Conservation (phyloP, 208 protist genomes). For the Crithidia bombi region DNA sequence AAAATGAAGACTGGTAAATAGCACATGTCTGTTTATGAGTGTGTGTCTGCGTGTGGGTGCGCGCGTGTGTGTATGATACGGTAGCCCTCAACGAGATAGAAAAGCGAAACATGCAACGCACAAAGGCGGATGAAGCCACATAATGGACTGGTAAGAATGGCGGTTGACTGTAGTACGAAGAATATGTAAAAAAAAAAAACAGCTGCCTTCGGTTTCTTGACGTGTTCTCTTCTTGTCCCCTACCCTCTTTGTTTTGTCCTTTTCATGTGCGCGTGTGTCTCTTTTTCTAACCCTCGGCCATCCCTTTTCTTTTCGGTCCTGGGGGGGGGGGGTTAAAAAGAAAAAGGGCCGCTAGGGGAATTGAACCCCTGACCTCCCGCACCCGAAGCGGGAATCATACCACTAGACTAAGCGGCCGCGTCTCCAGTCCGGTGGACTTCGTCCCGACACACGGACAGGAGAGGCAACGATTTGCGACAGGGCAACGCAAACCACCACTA, state of each 20-base stretch:
- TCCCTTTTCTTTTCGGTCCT: constrained; percentile 1
- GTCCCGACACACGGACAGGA: background rate
- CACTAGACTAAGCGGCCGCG: constrained; percentile 85
- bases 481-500: background rate
- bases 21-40: constrained; percentile 6
- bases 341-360: constrained; percentile 80
- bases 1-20: constrained; percentile 1
- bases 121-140: too few species aligned
- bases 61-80: too few species aligned
- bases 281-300: too few species aligned
- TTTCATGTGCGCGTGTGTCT: too few species aligned
- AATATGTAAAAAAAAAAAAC: constrained; percentile 7
- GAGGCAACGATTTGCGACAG: too few species aligned
- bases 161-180: too few species aligned
- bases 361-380: constrained; percentile 90
- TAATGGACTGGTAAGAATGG: too few species aligned
- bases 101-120: background rate
- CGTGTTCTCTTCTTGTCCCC: too few species aligned
- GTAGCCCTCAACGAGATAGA: too few species aligned
- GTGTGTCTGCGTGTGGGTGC: background rate
- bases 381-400: constrained; percentile 91
- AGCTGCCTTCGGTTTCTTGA: too few species aligned
- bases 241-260: too few species aligned
- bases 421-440: background rate
- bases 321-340: too few species aligned